Conservation (phyloP, 441 rosid genomes). For the Iberis amara region DNA sequence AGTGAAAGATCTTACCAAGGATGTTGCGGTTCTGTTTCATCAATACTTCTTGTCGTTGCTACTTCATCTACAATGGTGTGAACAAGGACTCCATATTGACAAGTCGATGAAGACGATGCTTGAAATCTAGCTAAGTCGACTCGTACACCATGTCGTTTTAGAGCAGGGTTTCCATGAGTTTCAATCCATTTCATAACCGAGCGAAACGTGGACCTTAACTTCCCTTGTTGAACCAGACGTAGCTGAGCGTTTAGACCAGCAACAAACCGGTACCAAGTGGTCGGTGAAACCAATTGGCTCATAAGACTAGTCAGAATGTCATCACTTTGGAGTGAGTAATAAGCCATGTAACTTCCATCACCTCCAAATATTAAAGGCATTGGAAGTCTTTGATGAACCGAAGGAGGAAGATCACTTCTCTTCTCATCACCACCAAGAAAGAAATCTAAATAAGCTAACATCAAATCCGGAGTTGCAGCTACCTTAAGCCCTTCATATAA, state of each 20-base stretch:
- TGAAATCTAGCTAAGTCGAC: constrained; percentile 84
- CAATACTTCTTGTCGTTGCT: constrained; percentile 28
- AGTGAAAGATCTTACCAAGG: constrained; percentile 38
- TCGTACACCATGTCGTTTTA: constrained; percentile 51
- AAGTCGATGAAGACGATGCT: constrained; percentile 60
- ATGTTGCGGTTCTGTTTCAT: constrained; percentile 35
- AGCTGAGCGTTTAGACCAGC: constrained; percentile 89
- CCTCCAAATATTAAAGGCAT: constrained; percentile 73
- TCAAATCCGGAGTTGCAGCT: constrained; percentile 73
- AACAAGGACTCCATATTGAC: constrained; percentile 68
- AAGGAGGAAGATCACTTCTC: constrained; percentile 76
- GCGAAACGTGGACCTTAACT: constrained; percentile 57
- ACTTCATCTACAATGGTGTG: constrained; percentile 39
- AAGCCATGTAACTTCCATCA: constrained; percentile 85
- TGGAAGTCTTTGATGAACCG: constrained; percentile 66
- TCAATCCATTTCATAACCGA: constrained; percentile 79
- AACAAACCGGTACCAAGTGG: constrained; percentile 77
- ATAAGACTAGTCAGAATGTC: constrained; percentile 67
- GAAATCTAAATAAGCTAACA: constrained; percentile 79
- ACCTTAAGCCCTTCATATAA: constrained; percentile 94
- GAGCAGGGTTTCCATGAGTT: constrained; percentile 80
- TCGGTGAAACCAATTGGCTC: constrained; percentile 81
- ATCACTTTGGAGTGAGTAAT: constrained; percentile 74
- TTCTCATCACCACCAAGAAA: constrained; percentile 93
- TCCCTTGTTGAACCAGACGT: constrained; percentile 66